Evolutionary conservation across 78 protist species (phyloP).

Genomic region (Chrysochromulina parva): DNA sequence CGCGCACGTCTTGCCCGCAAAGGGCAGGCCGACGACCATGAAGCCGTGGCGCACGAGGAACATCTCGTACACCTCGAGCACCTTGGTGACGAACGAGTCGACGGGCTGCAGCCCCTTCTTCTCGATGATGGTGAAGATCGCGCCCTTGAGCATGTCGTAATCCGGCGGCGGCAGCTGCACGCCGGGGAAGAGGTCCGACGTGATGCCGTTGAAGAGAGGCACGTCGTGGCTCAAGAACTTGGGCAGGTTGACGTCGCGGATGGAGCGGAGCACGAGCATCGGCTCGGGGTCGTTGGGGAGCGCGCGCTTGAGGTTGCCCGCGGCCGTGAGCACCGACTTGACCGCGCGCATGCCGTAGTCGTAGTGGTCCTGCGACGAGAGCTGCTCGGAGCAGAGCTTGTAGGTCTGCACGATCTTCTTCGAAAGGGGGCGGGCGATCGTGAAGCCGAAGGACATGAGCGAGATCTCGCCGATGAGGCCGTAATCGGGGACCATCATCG

Average conservation of each 20-base stretch:
- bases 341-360: constrained; percentile 78
- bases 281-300: constrained; percentile 12
- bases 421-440: constrained; percentile 41
- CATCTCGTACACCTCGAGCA: constrained; percentile 67
- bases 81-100: constrained; percentile 52
- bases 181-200: constrained; percentile 73
- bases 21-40: constrained; percentile 81
- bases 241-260: constrained; percentile 65
- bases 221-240: constrained; percentile 57
- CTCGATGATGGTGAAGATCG: constrained; percentile 21
- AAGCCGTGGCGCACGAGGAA: constrained; percentile 68
- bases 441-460: constrained; percentile 83
- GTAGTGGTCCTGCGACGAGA: constrained; percentile 63
- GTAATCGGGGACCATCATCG: constrained; percentile 92
- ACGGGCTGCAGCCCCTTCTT: constrained; percentile 36
- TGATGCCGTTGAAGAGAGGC: constrained; percentile 70
- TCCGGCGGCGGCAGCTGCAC: constrained; percentile 15
- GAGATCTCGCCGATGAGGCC: constrained; percentile 90
- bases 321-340: constrained; percentile 66
- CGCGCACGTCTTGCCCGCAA: constrained; percentile 74
- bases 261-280: constrained; percentile 38
- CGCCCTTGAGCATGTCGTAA: constrained; percentile 1
- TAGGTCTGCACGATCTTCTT: constrained; percentile 41
- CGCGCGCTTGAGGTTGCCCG: constrained; percentile 58
- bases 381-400: constrained; percentile 58